phyloP scores from a whole-genome alignment of 1,139 yeast genomes.

The Pichia sp. region DNA sequence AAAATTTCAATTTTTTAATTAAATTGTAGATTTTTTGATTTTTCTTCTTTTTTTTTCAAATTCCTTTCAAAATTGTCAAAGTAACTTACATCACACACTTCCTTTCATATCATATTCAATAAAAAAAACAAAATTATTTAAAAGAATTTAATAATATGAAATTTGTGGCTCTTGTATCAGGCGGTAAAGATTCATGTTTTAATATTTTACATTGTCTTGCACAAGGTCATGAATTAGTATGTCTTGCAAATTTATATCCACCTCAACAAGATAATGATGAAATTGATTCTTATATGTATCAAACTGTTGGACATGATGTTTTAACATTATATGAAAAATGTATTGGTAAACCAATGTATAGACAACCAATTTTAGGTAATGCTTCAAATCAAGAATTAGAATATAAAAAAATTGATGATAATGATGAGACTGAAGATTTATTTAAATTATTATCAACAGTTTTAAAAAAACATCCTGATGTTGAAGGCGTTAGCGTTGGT shows the following conservation, averaged over 20 bases:
- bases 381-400: slow-evolving; percentile 65
- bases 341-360: slow-evolving; percentile 70
- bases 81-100: no score
- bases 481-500: slow-evolving; percentile 87
- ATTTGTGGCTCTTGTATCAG: slow-evolving; percentile 85
- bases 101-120: no score
- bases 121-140: neutral
- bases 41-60: no score
- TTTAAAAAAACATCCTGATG: slow-evolving; percentile 53
- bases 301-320: slow-evolving; percentile 92
- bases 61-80: no score
- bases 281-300: slow-evolving; percentile 93
- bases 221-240: slow-evolving; percentile 78
- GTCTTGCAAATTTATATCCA: slow-evolving; percentile 82
- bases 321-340: slow-evolving; percentile 62
- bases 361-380: slow-evolving; percentile 58
- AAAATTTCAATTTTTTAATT: no score
- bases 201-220: slow-evolving; percentile 77
- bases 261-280: slow-evolving; percentile 59
- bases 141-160: slow-evolving; percentile 51
- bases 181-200: slow-evolving; percentile 93
- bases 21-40: no score
- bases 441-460: slow-evolving; percentile 45
- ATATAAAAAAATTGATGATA: slow-evolving; percentile 46
- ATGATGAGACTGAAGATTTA: slow-evolving; percentile 87